phyloP scores from a whole-genome alignment of 2,329 filamentous ascomycete species.

The Fusarium robinianum region DNA sequence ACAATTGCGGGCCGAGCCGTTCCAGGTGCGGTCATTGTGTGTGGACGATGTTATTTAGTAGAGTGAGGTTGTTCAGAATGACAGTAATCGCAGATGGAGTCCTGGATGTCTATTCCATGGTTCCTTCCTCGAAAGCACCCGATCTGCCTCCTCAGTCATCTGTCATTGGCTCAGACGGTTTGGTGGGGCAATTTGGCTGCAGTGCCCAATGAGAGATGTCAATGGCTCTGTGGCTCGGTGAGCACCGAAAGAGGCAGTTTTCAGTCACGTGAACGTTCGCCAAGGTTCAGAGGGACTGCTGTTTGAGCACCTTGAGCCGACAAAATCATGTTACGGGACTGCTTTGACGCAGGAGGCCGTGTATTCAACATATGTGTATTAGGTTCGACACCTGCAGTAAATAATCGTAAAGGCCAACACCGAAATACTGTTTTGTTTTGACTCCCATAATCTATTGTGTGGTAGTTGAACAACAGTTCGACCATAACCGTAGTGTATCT shows the following conservation, averaged over 20 bases:
- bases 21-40: constrained; percentile 8
- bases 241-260: constrained; percentile 27
- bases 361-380: too few species aligned
- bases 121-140: constrained; percentile 15
- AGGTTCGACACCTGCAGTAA: too few species aligned
- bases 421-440: too few species aligned
- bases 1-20: neutral
- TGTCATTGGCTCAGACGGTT: constrained; percentile 3
- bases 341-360: too few species aligned
- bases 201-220: neutral
- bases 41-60: neutral
- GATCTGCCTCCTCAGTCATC: constrained; percentile 14
- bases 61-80: neutral
- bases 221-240: constrained; percentile 15
- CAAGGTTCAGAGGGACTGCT: neutral
- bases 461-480: too few species aligned
- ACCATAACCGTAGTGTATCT: too few species aligned
- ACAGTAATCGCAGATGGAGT: constrained; percentile 3
- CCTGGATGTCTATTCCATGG: neutral
- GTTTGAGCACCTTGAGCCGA: neutral
- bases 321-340: too few species aligned
- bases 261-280: constrained; percentile 22
- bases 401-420: too few species aligned
- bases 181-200: neutral
- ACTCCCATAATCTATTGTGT: too few species aligned